phyloP scores from a whole-genome alignment of 2,329 filamentous ascomycete species.

The Clonostachys rhizophaga region DNA sequence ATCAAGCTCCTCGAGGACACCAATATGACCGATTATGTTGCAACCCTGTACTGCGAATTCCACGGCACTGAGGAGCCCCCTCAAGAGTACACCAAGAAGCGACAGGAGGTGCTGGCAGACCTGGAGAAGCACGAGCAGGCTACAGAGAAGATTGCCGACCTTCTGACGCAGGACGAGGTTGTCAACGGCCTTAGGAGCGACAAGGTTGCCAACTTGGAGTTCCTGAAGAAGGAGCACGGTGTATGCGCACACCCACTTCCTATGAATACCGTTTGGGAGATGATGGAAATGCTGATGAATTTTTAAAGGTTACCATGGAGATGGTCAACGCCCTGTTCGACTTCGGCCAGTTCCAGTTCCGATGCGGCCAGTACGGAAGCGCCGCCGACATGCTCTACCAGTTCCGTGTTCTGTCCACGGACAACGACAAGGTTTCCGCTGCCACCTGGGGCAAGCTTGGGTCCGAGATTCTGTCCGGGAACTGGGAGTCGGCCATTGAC shows the following conservation, averaged over 20 bases:
- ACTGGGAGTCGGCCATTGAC: constrained; percentile 92
- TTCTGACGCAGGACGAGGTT: constrained; percentile 84
- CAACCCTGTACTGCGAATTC: constrained; percentile 84
- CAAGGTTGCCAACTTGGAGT: constrained; percentile 98
- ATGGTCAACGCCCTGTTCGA: constrained; percentile 97
- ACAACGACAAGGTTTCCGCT: constrained; percentile 94
- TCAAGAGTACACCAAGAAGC: constrained; percentile 82
- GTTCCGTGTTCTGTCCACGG: constrained; percentile 95
- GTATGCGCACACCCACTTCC: constrained; percentile 40
- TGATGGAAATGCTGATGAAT: constrained; percentile 3
- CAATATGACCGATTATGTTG: constrained; percentile 98
- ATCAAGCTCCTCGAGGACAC: constrained; percentile 93
- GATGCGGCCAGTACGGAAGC: constrained; percentile 87
- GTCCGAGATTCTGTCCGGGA: constrained; percentile 88
- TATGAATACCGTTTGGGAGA: constrained; percentile 3
- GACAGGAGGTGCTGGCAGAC: constrained; percentile 80
- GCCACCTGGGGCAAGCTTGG: constrained; percentile 98
- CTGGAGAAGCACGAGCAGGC: constrained; percentile 82
- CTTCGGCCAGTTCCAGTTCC: constrained; percentile 96
- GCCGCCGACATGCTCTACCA: constrained; percentile 93
- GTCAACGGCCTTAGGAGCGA: constrained; percentile 88
- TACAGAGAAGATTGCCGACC: constrained; percentile 81
- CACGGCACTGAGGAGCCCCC: constrained; percentile 75
- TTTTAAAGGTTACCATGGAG: constrained; percentile 69
- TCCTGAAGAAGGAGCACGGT: constrained; percentile 91